Evolutionary conservation across 441 rosid species (phyloP).

Genomic region (Pelargonium citronellum): DNA sequence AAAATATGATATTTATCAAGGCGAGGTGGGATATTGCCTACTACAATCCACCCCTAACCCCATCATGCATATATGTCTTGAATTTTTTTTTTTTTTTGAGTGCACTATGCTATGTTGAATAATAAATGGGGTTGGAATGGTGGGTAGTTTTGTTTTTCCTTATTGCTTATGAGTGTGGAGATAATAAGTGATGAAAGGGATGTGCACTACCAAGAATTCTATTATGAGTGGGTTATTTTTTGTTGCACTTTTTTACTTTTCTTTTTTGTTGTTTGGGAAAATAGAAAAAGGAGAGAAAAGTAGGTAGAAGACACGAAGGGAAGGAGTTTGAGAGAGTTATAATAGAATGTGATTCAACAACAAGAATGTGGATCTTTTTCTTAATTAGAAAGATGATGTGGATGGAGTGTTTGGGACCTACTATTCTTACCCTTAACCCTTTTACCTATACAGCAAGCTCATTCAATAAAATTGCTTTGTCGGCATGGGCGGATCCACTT

Average conservation of each 20-base stretch:
- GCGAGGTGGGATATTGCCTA: no score
- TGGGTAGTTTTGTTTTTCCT: slow-evolving; percentile 35
- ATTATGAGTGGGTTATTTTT: slow-evolving; percentile 16
- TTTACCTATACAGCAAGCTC: slow-evolving; percentile 30
- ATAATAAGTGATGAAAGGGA: slow-evolving; percentile 31
- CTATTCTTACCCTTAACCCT: no score
- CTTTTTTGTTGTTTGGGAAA: slow-evolving; percentile 13
- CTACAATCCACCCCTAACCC: not conserved
- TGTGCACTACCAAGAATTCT: slow-evolving; percentile 31
- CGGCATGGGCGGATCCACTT: no score
- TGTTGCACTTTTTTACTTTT: not conserved
- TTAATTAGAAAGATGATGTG: slow-evolving; percentile 62
- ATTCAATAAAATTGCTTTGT: slow-evolving; percentile 67
- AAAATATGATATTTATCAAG: no score
- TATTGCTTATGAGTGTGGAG: slow-evolving; percentile 30
- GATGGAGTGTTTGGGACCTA: slow-evolving; percentile 37
- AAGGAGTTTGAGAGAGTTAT: slow-evolving; percentile 36
- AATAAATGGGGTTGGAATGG: slow-evolving; percentile 21
- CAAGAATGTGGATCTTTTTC: slow-evolving; percentile 58
- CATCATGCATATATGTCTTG: no score
- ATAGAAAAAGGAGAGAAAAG: slow-evolving; percentile 24
- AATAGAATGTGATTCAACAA: slow-evolving; percentile 59
- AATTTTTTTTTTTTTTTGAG: no score
- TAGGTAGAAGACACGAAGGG: slow-evolving; percentile 33
- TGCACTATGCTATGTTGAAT: not conserved